phyloP scores from a whole-genome alignment of 2,329 filamentous ascomycete genomes.

The Trichoderma cornu-damae region DNA sequence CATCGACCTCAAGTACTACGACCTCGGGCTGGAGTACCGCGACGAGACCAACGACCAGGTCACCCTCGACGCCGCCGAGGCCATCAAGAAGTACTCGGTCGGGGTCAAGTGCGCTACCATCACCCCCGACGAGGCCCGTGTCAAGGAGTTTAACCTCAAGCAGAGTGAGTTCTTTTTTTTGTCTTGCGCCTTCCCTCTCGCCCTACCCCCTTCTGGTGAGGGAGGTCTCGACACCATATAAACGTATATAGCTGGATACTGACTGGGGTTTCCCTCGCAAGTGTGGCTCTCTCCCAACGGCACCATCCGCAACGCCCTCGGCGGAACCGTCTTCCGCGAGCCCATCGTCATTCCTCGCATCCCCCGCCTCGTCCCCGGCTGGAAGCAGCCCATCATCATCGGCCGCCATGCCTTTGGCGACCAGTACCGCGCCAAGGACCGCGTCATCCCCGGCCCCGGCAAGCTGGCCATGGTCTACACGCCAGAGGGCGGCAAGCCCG shows the following conservation, averaged over 20 bases:
- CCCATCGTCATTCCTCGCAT: slow-evolving; percentile 94
- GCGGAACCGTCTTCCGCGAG: slow-evolving; percentile 97
- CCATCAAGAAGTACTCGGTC: slow-evolving; percentile 98
- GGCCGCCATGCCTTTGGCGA: slow-evolving; percentile 97
- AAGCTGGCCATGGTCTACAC: slow-evolving; percentile 95
- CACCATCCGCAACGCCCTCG: slow-evolving; percentile 69
- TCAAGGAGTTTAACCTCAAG: slow-evolving; percentile 98
- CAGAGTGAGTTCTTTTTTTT: slow-evolving; percentile 60
- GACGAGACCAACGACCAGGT: slow-evolving; percentile 96
- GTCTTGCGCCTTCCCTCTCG: background rate
- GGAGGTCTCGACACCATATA: too few relatives aligned
- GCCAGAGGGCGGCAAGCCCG: slow-evolving; percentile 69
- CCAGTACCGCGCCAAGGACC: slow-evolving; percentile 96
- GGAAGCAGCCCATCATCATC: slow-evolving; percentile 99
- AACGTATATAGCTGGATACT: too few relatives aligned
- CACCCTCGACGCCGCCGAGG: slow-evolving; percentile 89
- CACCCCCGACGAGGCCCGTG: slow-evolving; percentile 92
- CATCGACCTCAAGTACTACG: slow-evolving; percentile 97
- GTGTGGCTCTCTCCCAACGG: slow-evolving; percentile 99
- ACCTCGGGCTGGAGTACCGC: slow-evolving; percentile 87
- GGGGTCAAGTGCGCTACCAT: slow-evolving; percentile 99
- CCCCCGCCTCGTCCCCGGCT: slow-evolving; percentile 88
- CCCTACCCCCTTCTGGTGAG: background rate
- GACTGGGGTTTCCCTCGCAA: slow-evolving; percentile 32
- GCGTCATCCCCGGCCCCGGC: slow-evolving; percentile 73